Percentiles rank a stretch among this genome's conserved stretches.
phyloP scores from a whole-genome alignment of 805 yeast genomes.

The Pichia phayaonensis region DNA sequence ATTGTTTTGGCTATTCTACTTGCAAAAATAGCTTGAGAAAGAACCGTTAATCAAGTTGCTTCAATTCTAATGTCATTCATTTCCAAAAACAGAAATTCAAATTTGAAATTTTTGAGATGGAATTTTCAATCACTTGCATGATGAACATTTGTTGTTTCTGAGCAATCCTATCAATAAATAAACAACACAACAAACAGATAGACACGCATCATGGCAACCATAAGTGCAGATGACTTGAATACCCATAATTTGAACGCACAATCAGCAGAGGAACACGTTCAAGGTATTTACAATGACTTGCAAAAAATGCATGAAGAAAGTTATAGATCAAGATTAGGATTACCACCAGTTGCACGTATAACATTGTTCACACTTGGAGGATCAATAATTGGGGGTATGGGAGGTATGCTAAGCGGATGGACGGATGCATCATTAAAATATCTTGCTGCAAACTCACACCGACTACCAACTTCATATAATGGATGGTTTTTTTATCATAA shows the following conservation, averaged over 20 bases:
- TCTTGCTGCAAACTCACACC: conserved; percentile 73
- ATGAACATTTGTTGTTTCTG: too few relatives aligned
- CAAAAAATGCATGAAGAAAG: conserved; percentile 13
- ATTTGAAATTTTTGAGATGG: background rate
- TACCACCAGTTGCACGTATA: conserved; percentile 41
- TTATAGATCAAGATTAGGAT: conserved; percentile 34
- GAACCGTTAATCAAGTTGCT: too few relatives aligned
- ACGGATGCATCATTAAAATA: conserved; percentile 47
- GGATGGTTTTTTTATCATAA: conserved; percentile 89
- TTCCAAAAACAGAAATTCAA: background rate
- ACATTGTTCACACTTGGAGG: conserved; percentile 33
- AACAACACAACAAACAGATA: too few relatives aligned
- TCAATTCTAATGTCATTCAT: background rate
- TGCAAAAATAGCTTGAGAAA: too few relatives aligned
- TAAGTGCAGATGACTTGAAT: conserved; percentile 14
- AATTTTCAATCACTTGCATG: background rate
- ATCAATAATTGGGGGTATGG: conserved; percentile 37
- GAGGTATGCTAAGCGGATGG: conserved; percentile 58
- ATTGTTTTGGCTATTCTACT: too few relatives aligned
- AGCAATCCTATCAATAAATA: too few relatives aligned
- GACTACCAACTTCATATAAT: conserved; percentile 68
- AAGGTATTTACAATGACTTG: conserved; percentile 10
- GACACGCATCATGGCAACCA: conserved; percentile 6
- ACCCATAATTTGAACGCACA: conserved; percentile 10
- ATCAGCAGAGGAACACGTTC: conserved; percentile 8